A percentile compares a stretch with the other conserved stretches of the same genome.
phyloP scores from a whole-genome alignment of 2,329 filamentous ascomycete species.

The Apiospora pterosperma region DNA sequence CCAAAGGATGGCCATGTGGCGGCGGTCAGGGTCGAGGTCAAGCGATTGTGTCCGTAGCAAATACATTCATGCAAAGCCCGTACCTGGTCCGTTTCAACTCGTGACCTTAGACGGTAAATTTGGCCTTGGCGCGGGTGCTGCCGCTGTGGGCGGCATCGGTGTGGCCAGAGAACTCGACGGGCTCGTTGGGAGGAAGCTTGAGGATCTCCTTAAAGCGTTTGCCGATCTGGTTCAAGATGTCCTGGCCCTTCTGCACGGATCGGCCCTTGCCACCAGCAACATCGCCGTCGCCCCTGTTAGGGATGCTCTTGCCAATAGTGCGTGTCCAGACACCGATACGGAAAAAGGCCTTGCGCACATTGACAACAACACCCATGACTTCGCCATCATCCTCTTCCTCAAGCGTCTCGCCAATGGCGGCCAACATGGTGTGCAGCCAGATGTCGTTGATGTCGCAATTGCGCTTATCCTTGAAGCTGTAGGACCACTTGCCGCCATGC shows the following conservation, averaged over 20 bases:
- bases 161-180: slow-evolving; percentile 93
- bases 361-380: slow-evolving; percentile 98
- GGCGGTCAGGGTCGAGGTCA: neutral
- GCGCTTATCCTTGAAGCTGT: slow-evolving; percentile 95
- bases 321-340: slow-evolving; percentile 97
- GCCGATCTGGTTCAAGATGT: slow-evolving; percentile 81
- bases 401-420: slow-evolving; percentile 94
- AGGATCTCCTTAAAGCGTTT: slow-evolving; percentile 90
- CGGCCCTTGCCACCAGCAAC: slow-evolving; percentile 75
- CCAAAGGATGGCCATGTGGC: neutral
- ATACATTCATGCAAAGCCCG: neutral
- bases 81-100: neutral
- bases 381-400: slow-evolving; percentile 94
- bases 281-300: slow-evolving; percentile 69
- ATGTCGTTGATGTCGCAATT: slow-evolving; percentile 87
- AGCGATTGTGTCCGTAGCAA: neutral
- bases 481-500: slow-evolving; percentile 98
- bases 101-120: slow-evolving; percentile 70
- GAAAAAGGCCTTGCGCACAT: slow-evolving; percentile 97
- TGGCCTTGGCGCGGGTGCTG: slow-evolving; percentile 93
- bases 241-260: slow-evolving; percentile 76
- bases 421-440: slow-evolving; percentile 96
- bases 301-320: slow-evolving; percentile 82
- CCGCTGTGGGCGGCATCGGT: slow-evolving; percentile 90
- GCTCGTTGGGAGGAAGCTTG: slow-evolving; percentile 70